Evolutionary conservation across 2,329 filamentous ascomycete genomes (phyloP), one percentile per base, ranked within the genome.

Genomic region (Xylariaceae sp.): DNA sequence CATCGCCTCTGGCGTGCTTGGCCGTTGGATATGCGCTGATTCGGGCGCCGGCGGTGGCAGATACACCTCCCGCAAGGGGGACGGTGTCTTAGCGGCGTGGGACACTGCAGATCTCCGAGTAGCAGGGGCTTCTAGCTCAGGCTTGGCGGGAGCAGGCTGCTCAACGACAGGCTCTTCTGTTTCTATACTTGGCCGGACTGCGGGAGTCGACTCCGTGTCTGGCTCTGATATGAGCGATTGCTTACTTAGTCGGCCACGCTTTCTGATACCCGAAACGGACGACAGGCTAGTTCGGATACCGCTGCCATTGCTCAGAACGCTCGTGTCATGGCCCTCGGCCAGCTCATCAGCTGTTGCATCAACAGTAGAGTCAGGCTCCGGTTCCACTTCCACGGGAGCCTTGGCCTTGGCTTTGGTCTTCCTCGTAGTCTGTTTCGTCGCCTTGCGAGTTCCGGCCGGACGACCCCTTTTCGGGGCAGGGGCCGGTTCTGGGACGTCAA

Each of bases 401-500:
- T 71, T 66, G 2, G 74, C 68, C 63, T 78, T 78, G 6, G 71
- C 59, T 63, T 78, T 78, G 6, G 71, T 59, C 65, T 80, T 82
- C 66, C 75, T 77, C 5, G 73, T 61, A 54, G 76, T 76, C 63
- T 81, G 79, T 68, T 82, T 83, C 0, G 82, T 81, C 0, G 65
- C 75, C 64, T 84, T 85, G 50, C 77, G 77, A 2, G 76, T 72
- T 2, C 68, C 69, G 5, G 78, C 69, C 65, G 84, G 84, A 53
- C 79, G 79, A 30, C 78, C 80, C 68, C 82, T 84, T 71, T 84
- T 84, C 3, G 80, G 76, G 9, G 80, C 73, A 3, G 74, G 71
- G 0, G 81, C 65, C n/a, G 73, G 66, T 47, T 79, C 76, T 7
- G 69, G 61, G 23, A 70, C 69, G 15, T 78, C 72, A 4, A 73